Evolutionary conservation across 192 early-diverging fungal species (phyloP).

Genomic region (Bifiguratus adelaidae): DNA sequence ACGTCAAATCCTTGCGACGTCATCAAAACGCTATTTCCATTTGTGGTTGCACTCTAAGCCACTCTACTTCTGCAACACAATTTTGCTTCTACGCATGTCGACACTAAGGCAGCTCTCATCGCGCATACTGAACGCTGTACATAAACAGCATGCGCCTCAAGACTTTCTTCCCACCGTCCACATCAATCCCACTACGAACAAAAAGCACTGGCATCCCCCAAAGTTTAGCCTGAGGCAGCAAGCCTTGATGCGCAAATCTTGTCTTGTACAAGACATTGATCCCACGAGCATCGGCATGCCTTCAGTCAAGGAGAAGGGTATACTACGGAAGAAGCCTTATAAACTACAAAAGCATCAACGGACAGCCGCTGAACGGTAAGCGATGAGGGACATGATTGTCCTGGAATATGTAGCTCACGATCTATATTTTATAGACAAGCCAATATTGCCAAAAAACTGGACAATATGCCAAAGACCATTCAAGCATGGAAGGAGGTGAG

Average conservation of each 20-base stretch:
- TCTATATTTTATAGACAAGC: slow-evolving; percentile 6
- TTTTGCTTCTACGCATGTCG: too few relatives aligned
- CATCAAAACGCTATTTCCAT: too few relatives aligned
- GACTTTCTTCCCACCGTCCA: slow-evolving; percentile 14
- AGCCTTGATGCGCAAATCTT: slow-evolving; percentile 53
- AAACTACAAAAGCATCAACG: slow-evolving; percentile 28
- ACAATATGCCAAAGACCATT: slow-evolving; percentile 27
- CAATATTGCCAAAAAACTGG: slow-evolving; percentile 14
- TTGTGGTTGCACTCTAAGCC: too few relatives aligned
- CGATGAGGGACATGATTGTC: background rate
- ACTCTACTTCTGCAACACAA: too few relatives aligned
- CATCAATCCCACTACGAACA: slow-evolving; percentile 13
- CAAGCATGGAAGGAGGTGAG: slow-evolving; percentile 23
- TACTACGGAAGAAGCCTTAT: slow-evolving; percentile 17
- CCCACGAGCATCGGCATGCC: slow-evolving; percentile 38
- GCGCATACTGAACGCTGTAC: slow-evolving; percentile 6
- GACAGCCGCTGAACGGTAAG: slow-evolving; percentile 15
- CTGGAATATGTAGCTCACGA: background rate
- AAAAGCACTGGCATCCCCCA: slow-evolving; percentile 35
- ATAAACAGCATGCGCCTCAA: slow-evolving; percentile 4
- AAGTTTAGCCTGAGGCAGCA: slow-evolving; percentile 39
- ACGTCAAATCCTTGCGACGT: too few relatives aligned
- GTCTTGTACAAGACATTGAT: slow-evolving; percentile 31
- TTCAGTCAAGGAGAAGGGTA: slow-evolving; percentile 13
- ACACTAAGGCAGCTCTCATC: slow-evolving; percentile 7